A percentile compares a stretch with the other conserved stretches of the same genome.
Evolutionary conservation across 805 yeast species (phyloP).

Genomic region (Starmerella bombi): DNA sequence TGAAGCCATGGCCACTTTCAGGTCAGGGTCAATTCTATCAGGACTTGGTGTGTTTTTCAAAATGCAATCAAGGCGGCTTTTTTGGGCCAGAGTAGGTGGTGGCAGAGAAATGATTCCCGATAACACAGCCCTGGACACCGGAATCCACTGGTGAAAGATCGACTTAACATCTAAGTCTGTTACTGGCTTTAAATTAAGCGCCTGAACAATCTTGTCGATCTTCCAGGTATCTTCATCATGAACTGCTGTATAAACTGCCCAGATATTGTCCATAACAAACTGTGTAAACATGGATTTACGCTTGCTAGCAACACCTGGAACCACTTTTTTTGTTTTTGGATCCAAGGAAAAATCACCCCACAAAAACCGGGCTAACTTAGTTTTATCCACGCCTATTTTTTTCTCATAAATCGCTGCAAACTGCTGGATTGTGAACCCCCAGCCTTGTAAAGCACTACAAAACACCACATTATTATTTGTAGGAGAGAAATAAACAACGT

Average conservation of each 20-base stretch:
- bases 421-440: slow-evolving; percentile 91
- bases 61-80: slow-evolving; percentile 52
- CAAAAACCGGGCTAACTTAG: slow-evolving; percentile 64
- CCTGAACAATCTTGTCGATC: slow-evolving; percentile 57
- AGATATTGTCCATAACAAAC: slow-evolving; percentile 73
- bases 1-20: slow-evolving; percentile 41
- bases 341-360: slow-evolving; percentile 94
- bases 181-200: slow-evolving; percentile 54
- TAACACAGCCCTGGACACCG: slow-evolving; percentile 73
- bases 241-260: slow-evolving; percentile 74
- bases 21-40: slow-evolving; percentile 35
- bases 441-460: slow-evolving; percentile 87
- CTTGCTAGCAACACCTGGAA: slow-evolving; percentile 37
- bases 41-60: slow-evolving; percentile 45
- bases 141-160: slow-evolving; percentile 87
- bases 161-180: slow-evolving; percentile 37
- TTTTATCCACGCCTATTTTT: slow-evolving; percentile 71
- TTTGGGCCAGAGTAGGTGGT: slow-evolving; percentile 68
- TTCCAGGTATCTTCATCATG: slow-evolving; percentile 54
- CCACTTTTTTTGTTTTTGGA: slow-evolving; percentile 74
- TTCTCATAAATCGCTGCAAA: slow-evolving; percentile 76
- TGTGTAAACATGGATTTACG: slow-evolving; percentile 79
- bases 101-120: slow-evolving; percentile 80
- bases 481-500: slow-evolving; percentile 89
- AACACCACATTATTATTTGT: slow-evolving; percentile 70